Percentiles rank a stretch among this genome's conserved stretches.
phyloP scores from a whole-genome alignment of 768 basidiomycete genomes.

The Lactarius deliciosus region DNA sequence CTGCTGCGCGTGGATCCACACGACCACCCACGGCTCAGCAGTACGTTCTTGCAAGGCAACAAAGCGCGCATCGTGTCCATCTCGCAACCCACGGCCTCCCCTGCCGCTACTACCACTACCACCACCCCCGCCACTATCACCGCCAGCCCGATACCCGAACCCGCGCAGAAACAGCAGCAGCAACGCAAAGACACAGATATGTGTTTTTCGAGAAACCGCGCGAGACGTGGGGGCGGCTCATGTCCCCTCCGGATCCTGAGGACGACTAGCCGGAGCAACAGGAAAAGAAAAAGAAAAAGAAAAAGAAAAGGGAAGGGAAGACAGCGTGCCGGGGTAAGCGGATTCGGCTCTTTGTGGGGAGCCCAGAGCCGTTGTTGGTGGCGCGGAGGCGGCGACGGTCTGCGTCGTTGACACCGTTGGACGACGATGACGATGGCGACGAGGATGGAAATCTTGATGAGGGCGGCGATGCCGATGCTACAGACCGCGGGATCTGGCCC shows the following conservation, averaged over 20 bases:
- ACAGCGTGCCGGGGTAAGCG: neutral
- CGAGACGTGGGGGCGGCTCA: slow-evolving; percentile 11
- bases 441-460: neutral
- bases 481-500: slow-evolving; percentile 6
- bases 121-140: neutral
- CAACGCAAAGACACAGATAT: neutral
- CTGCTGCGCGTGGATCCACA: too few species aligned
- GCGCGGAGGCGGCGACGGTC: neutral
- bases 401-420: neutral
- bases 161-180: neutral
- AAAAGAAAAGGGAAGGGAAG: neutral
- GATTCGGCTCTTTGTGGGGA: slow-evolving; percentile 8
- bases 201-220: slow-evolving; percentile 13
- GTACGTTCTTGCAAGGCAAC: neutral
- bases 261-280: neutral
- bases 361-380: neutral
- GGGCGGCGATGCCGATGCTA: neutral
- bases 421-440: neutral
- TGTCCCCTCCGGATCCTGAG: slow-evolving; percentile 8
- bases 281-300: too few species aligned
- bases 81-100: neutral
- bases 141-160: neutral
- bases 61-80: neutral
- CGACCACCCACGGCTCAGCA: too few species aligned
- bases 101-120: neutral